Base-by-base conservation (phyloP, 1,284 basidiomycete species). In the Tilletia caries region DNA sequence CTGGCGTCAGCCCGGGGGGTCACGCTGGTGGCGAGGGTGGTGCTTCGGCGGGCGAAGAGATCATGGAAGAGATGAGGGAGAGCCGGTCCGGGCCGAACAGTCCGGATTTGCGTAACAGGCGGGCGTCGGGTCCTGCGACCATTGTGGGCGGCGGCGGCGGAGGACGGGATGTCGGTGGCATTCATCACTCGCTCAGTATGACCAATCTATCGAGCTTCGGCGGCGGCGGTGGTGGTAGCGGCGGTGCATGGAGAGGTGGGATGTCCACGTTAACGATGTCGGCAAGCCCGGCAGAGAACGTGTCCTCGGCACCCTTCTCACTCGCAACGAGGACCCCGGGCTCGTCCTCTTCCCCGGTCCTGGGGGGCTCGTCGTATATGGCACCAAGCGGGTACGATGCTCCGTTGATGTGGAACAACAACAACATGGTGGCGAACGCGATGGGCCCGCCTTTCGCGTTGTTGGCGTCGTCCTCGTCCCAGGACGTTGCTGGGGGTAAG, bases 101-200 rank as follows among this genome's bases (percentile, higher is more conserved):
- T 18, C 58, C 58, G 32, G 34, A 33, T 25, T n/a, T 62, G 29
- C 58, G 27, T 18, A 18, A 27, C 4, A 10, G 58, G 18, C 58
- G 58, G 8, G 58, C 58, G 6, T 62, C 58, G 20, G 58, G 58
- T 20, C 29, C 58, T 3, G 58, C 27, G 18, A 29, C 34, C n/a
- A 37, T 13, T 23, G 18, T 62, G 8, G 58, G 58, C 23, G 58
- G 58, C 6, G 32, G 18, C 32, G 58, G 58, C 4, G 23, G 25
- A 29, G 54, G 54, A 12, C n/a, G 54, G 5, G 54, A 25, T 1
- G 58, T 10, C 1, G 32, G 32, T 34, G 58, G 58, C 10, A 34
- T 62, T 15, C 58, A 62, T 8, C 58, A 62, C 29, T 62, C 58
- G 58, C 27, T 62, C 29, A 62, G 58, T 29, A 62, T 62, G 58